These are phyloP conservation scores for Sphagnum tenellum DNA, from an alignment of 225 moss, liverwort and hornwort species.

Conservation along the genomic window DNA sequence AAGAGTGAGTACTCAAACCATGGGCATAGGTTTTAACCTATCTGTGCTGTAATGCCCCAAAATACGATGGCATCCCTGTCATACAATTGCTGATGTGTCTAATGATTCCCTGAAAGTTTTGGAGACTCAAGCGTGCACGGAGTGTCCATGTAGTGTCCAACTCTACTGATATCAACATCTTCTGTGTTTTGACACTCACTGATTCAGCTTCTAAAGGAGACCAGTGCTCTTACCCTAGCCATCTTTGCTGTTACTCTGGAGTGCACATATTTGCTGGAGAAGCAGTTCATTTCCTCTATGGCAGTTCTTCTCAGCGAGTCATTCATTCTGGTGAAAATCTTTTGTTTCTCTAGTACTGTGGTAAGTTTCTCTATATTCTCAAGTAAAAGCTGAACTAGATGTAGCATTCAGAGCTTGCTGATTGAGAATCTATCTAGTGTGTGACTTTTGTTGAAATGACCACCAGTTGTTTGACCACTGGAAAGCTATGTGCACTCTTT, in stretches of 20 bases:
- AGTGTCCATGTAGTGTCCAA: no score
- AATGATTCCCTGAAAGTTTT: no score
- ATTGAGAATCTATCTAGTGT: constrained; percentile 34
- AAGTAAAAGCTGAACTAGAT: constrained; percentile 12
- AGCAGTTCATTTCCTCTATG: constrained; percentile 24
- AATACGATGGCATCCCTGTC: no score
- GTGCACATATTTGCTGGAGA: constrained; percentile 47
- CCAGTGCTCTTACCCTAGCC: constrained; percentile 26
- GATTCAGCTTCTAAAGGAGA: constrained; percentile 43
- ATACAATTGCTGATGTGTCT: no score
- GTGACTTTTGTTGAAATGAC: neutral
- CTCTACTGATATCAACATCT: no score
- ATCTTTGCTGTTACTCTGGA: constrained; percentile 27
- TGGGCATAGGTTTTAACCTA: no score
- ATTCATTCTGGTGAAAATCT: constrained; percentile 39
- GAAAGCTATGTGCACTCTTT: no score
- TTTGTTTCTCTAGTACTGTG: constrained; percentile 27
- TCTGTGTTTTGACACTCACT: no score
- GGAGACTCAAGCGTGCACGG: no score
- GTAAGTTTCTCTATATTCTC: constrained; percentile 17
- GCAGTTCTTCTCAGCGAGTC: constrained; percentile 33
- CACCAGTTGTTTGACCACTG: no score
- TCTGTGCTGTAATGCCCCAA: no score
- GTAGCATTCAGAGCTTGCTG: constrained; percentile 18
- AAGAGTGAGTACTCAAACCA: no score